phyloP scores from a whole-genome alignment of 78 protist species.

The Cavenderia fasciculata region DNA sequence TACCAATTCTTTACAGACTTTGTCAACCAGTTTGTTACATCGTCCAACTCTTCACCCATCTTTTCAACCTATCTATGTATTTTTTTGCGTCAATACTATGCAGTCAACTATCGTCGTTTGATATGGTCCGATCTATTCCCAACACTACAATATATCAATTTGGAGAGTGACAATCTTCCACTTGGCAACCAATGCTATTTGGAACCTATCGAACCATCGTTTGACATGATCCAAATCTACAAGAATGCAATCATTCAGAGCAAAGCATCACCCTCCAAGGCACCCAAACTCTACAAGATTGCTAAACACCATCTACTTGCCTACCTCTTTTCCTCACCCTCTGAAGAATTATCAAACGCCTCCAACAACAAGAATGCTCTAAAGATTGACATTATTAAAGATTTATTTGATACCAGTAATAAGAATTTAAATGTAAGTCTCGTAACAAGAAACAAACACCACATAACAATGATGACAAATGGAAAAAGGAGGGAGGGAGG shows the following conservation, averaged over 20 bases:
- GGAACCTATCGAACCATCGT: conserved; percentile 7
- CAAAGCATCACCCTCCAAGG: not conserved
- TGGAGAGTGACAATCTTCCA: conserved; percentile 12
- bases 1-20: conserved; percentile 58
- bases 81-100: conserved; percentile 33
- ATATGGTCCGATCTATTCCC: conserved; percentile 62
- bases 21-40: not conserved
- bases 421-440: too few relatives aligned
- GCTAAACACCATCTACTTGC: conserved; percentile 51
- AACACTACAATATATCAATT: conserved; percentile 7
- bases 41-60: conserved; percentile 40
- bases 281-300: conserved; percentile 49
- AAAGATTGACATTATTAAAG: conserved; percentile 9
- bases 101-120: not conserved
- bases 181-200: conserved; percentile 40
- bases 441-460: too few relatives aligned
- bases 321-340: not conserved
- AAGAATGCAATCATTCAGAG: conserved; percentile 17
- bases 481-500: too few relatives aligned
- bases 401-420: too few relatives aligned
- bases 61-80: conserved; percentile 41
- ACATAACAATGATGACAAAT: too few relatives aligned
- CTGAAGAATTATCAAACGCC: not conserved
- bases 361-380: not conserved
- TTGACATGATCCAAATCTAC: conserved; percentile 20